phyloP scores from a whole-genome alignment of 1,139 yeast species.

The Hyphopichia buzzinii region DNA sequence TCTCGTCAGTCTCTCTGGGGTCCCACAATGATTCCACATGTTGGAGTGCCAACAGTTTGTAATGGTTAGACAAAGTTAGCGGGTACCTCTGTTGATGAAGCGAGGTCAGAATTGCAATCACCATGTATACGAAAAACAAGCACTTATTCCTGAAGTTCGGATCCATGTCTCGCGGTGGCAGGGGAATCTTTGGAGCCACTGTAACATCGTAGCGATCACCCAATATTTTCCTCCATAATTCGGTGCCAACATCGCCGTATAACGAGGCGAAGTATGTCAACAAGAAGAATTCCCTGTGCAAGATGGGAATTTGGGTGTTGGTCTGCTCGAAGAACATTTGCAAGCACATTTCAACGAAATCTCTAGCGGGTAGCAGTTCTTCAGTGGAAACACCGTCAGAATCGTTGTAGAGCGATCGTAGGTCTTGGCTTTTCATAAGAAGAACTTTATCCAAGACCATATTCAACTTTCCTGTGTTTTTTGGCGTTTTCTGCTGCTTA shows the following conservation, averaged over 20 bases:
- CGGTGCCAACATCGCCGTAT: constrained; percentile 8
- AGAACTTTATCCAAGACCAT: constrained; percentile 4
- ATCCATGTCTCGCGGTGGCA: background rate
- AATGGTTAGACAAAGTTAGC: constrained; percentile 5
- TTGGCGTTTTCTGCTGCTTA: background rate
- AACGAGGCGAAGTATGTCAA: constrained; percentile 10
- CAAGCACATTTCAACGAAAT: constrained; percentile 9
- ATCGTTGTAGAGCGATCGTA: constrained; percentile 2
- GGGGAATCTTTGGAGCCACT: background rate
- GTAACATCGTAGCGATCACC: constrained; percentile 1
- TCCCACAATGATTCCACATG: constrained; percentile 11
- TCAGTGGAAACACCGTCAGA: background rate
- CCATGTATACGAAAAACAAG: constrained; percentile 9
- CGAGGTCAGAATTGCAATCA: constrained; percentile 12
- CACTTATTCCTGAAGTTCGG: constrained; percentile 6
- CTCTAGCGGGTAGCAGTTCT: constrained; percentile 7
- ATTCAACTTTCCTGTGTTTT: background rate
- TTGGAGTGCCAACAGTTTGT: constrained; percentile 8
- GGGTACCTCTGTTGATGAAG: constrained; percentile 10
- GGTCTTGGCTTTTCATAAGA: constrained; percentile 5
- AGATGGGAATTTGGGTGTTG: constrained; percentile 12
- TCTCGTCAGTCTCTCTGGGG: constrained; percentile 1
- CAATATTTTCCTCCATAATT: constrained; percentile 7
- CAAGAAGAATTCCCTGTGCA: constrained; percentile 11
- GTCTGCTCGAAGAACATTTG: constrained; percentile 7